These are phyloP conservation scores for Lactarius deliciosus DNA, from an alignment of 768 basidiomycete genomes.

Conservation along the genomic window DNA sequence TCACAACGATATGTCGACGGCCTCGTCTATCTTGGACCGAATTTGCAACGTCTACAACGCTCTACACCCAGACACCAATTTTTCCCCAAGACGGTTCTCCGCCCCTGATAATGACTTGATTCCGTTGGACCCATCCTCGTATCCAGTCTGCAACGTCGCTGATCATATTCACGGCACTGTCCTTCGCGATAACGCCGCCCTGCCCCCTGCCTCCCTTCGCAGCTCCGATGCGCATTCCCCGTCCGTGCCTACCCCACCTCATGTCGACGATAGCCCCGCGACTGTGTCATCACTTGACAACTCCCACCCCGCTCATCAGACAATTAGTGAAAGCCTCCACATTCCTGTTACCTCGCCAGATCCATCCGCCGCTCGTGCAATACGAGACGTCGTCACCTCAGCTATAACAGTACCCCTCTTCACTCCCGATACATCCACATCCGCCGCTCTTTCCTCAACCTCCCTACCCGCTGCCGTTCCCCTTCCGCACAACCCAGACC, in stretches of 20 bases:
- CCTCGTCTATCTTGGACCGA: neutral
- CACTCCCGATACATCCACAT: neutral
- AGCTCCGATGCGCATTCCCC: too few relatives aligned
- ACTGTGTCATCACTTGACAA: too few relatives aligned
- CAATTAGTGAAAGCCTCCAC: neutral
- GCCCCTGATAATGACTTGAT: too few relatives aligned
- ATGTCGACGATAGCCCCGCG: neutral
- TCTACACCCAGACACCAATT: neutral
- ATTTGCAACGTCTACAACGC: neutral
- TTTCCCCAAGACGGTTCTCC: neutral
- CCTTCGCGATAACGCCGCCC: neutral
- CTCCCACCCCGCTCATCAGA: neutral
- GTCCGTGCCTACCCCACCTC: neutral
- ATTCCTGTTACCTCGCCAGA: neutral
- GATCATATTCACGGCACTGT: neutral
- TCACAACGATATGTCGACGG: too few relatives aligned
- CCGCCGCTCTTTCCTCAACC: neutral
- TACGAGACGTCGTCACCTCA: too few relatives aligned
- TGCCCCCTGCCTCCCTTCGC: neutral
- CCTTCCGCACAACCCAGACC: too few relatives aligned
- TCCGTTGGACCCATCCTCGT: too few relatives aligned
- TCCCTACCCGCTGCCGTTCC: neutral
- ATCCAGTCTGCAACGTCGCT: too few relatives aligned
- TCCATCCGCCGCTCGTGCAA: accelerated
- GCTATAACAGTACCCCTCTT: neutral